Base-by-base conservation (phyloP, 1,284 basidiomycete species). In the Meripilus lineatus region DNA sequence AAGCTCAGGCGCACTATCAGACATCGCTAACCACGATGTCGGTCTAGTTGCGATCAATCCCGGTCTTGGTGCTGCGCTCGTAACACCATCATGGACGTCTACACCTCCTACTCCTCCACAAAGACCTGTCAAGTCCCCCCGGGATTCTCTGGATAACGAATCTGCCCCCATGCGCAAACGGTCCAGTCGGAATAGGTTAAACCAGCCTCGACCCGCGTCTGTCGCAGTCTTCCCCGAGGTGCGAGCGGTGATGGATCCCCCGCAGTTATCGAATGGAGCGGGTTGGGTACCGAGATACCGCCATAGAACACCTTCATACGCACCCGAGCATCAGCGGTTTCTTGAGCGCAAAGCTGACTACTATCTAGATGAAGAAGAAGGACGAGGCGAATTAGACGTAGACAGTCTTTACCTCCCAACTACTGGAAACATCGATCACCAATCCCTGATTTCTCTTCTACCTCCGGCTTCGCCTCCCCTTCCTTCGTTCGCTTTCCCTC, bases 21-120 rank as follows among this genome's bases (percentile, higher is more conserved):
- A n/a, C n/a, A n/a, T n/a, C n/a, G n/a, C n/a, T n/a, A n/a, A n/a
- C n/a, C n/a, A n/a, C n/a, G n/a, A n/a, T n/a, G n/a, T n/a, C n/a
- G n/a, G n/a, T n/a, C n/a, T n/a, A n/a, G n/a, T n/a, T n/a, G n/a
- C n/a, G n/a, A n/a, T n/a, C n/a, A n/a, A n/a, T n/a, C n/a, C n/a
- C n/a, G n/a, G n/a, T n/a, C n/a, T n/a, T n/a, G n/a, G n/a, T n/a
- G n/a, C 28, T 30, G 8, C 28, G 28, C 28, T 10, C 25, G 44
- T 47, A 22, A 45, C 54, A 11, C 63, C 76, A 33, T 75, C 70
- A 44, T 78, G 77, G 77, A 74, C 70, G 38, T 72, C 77, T 8
- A 75, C 70, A 13, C 78, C 74, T 28, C 75, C 73, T 33, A 77
- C 77, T 15, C 75, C 77, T 26, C 72, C 75, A 26, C 61, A 69